Base-by-base conservation (phyloP, 2,329 filamentous ascomycete genomes). In the Incumbomyces lentus region DNA sequence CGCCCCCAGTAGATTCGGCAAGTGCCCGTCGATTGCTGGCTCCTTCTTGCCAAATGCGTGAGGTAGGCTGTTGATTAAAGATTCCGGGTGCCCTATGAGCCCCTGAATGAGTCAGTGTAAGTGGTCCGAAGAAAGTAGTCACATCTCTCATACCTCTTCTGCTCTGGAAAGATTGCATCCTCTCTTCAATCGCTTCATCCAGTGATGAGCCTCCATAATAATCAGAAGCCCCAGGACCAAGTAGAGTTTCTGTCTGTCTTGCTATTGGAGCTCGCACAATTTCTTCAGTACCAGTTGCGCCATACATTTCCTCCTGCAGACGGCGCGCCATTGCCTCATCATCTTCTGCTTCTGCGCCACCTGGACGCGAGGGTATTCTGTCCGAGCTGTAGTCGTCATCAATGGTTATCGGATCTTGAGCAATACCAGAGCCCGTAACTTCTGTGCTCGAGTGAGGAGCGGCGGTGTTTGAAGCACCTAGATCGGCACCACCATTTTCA, bases 271-370 rank as follows among this genome's bases (percentile, higher is more conserved):
- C 92, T 59, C 92, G 76, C 46, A 98, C 82, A 56, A 81, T 81
- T 32, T 69, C 60, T 50, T 68, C 68, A 40, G 62, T 58, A 51
- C 68, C 68, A 33, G 67, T 68, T 12, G 67, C 69, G 44, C 76
- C 75, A 58, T 95, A 96, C 60, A 95, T 76, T 65, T 98, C 88
- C 60, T 98, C 85, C 63, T 98, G 92, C 49, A 98, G 65, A 48
- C 86, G 79, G 63, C 89, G 79, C 6, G 92, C 92, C 81, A 96
- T 90, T 44, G 87, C 89, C 59, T 98, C 92, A 59, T 95, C 88
- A 53, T 95, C 89, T 54, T 84, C 78, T 44, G 59, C 80, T 71
- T 64, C 66, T 29, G 65, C 67, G 8, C 52, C 58, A 40, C 54
- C 58, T 3, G 67, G 66, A 14, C 68, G 67, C 14, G 66, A 62